Evolutionary conservation across 768 basidiomycete genomes (phyloP).

Genomic region (Trametes meyenii): DNA sequence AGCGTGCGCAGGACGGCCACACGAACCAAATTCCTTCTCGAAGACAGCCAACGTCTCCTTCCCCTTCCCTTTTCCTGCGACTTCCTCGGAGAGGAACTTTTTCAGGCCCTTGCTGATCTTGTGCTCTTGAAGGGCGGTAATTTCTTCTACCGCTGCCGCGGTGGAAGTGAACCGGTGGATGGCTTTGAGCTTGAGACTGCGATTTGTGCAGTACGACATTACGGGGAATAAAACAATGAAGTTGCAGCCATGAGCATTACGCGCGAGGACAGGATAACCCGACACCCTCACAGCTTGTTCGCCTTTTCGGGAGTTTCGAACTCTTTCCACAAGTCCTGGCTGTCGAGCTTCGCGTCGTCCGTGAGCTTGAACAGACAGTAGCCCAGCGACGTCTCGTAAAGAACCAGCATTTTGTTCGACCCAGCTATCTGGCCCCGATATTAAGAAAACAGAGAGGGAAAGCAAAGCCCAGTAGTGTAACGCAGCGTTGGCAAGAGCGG

Average conservation of each 20-base stretch:
- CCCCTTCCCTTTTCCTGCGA: slow-evolving; percentile 87
- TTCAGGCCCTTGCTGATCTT: slow-evolving; percentile 92
- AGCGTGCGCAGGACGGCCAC: neutral
- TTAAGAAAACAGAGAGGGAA: neutral
- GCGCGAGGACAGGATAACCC: slow-evolving; percentile 11
- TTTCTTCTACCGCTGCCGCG: slow-evolving; percentile 94
- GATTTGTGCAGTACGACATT: neutral
- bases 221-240: neutral
- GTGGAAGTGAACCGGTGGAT: slow-evolving; percentile 97
- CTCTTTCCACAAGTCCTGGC: slow-evolving; percentile 86
- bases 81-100: slow-evolving; percentile 87
- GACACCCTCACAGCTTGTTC: slow-evolving; percentile 79
- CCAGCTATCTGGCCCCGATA: neutral
- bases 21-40: slow-evolving; percentile 88
- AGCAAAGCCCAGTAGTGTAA: neutral
- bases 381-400: slow-evolving; percentile 95
- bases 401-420: slow-evolving; percentile 77
- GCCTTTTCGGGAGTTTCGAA: slow-evolving; percentile 93
- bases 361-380: slow-evolving; percentile 98
- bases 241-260: slow-evolving; percentile 14
- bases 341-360: slow-evolving; percentile 84
- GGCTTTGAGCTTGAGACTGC: slow-evolving; percentile 90
- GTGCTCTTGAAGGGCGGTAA: slow-evolving; percentile 89
- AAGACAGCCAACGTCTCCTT: slow-evolving; percentile 85
- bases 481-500: neutral